phyloP scores from a whole-genome alignment of 257 asterid species.

The Solanum virginianum region DNA sequence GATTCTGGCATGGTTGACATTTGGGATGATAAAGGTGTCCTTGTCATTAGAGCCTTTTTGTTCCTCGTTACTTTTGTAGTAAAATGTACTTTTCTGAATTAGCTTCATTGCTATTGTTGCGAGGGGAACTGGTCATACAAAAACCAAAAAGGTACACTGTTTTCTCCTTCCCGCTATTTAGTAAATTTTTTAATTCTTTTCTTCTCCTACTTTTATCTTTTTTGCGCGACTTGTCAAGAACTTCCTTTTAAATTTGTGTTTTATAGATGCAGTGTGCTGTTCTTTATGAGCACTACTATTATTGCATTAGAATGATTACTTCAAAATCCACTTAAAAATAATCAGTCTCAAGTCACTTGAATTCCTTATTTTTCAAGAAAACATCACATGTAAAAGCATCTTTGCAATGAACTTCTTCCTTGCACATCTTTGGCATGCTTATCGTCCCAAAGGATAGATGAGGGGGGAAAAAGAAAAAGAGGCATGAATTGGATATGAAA shows the following conservation, averaged over 20 bases:
- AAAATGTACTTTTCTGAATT: conserved; percentile 10
- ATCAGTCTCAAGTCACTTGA: not conserved
- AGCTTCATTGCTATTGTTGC: conserved; percentile 9
- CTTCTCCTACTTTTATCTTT: not conserved
- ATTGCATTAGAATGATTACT: not conserved
- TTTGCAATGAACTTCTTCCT: not conserved
- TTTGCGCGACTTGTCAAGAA: not conserved
- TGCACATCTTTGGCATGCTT: not conserved
- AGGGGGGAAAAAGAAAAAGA: not conserved
- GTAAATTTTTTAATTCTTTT: not conserved
- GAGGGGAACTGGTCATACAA: conserved; percentile 40
- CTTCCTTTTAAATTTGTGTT: not conserved
- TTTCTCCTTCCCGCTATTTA: not conserved
- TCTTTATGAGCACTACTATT: not conserved
- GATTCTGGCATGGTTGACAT: conserved; percentile 44
- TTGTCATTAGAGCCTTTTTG: not conserved
- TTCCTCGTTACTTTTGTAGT: not conserved
- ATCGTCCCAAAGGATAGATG: not conserved
- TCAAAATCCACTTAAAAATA: not conserved
- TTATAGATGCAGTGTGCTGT: not conserved
- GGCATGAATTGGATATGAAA: not conserved
- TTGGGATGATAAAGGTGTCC: conserved; percentile 54
- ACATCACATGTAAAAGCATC: not conserved
- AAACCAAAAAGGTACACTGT: conserved; percentile 39
- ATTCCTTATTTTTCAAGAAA: not conserved